Percentiles rank a stretch among this genome's conserved stretches.
These are phyloP conservation scores for Syncephalastrum sp. DNA, from an alignment of 371 early-diverging fungal genomes.

Conservation along the genomic window DNA sequence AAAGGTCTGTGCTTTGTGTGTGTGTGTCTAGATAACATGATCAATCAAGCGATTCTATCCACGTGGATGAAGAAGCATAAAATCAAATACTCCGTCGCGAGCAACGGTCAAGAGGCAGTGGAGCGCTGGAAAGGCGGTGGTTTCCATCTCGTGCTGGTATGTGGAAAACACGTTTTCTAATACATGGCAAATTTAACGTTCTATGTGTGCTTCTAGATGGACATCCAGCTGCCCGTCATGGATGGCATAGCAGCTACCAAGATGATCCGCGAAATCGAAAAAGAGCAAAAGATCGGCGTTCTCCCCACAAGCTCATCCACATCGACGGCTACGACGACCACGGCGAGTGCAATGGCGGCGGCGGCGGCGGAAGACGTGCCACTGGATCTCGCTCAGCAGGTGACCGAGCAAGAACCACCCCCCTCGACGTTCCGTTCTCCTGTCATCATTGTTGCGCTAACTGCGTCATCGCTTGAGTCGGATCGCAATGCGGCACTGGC, in stretches of 20 bases:
- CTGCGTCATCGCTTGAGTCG: slow-evolving; percentile 73
- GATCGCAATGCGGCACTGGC: slow-evolving; percentile 79
- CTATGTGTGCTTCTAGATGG: slow-evolving; percentile 54
- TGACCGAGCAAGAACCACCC: slow-evolving; percentile 12
- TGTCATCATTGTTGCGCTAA: slow-evolving; percentile 88
- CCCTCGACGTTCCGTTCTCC: slow-evolving; percentile 63
- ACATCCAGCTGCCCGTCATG: slow-evolving; percentile 83
- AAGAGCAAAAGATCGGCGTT: slow-evolving; percentile 61
- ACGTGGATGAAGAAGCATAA: slow-evolving; percentile 75
- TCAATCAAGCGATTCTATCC: slow-evolving; percentile 73
- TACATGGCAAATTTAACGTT: background rate
- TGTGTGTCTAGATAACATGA: slow-evolving; percentile 61
- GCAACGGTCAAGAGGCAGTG: slow-evolving; percentile 77
- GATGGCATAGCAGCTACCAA: slow-evolving; percentile 81
- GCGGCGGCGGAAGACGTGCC: background rate
- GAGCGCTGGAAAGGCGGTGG: slow-evolving; percentile 69
- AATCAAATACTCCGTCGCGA: slow-evolving; percentile 70
- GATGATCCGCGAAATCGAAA: slow-evolving; percentile 69
- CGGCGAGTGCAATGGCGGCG: slow-evolving; percentile 2
- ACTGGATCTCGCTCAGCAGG: background rate
- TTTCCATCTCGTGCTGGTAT: slow-evolving; percentile 76
- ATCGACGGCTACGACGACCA: slow-evolving; percentile 5
- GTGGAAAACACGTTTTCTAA: background rate
- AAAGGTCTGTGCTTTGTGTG: slow-evolving; percentile 4
- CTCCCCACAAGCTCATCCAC: slow-evolving; percentile 29